phyloP scores from a whole-genome alignment of 2,329 filamentous ascomycete genomes.

The Diaporthe vexans region DNA sequence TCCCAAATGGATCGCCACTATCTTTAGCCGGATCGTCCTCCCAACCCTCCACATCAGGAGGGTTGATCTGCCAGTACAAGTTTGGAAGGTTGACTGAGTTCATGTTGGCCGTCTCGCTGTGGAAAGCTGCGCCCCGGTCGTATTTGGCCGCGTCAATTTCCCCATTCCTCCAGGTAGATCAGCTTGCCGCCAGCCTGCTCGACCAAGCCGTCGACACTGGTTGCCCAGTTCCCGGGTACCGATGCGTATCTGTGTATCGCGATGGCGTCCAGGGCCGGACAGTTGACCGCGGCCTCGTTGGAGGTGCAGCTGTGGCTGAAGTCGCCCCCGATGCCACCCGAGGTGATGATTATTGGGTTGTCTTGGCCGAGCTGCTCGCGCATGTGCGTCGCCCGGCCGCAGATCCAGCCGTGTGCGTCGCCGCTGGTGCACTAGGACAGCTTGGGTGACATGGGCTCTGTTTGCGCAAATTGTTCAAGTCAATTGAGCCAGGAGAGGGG shows the following conservation, averaged over 20 bases:
- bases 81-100: slow-evolving; percentile 49
- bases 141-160: slow-evolving; percentile 37
- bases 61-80: slow-evolving; percentile 53
- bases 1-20: not conserved
- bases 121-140: slow-evolving; percentile 44
- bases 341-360: slow-evolving; percentile 1
- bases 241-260: slow-evolving; percentile 32
- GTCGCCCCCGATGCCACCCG: slow-evolving; percentile 46
- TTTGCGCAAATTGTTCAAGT: not conserved
- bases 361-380: not conserved
- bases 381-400: slow-evolving; percentile 2
- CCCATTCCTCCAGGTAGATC: slow-evolving; percentile 51
- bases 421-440: not conserved
- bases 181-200: slow-evolving; percentile 47
- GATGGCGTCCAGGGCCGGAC: slow-evolving; percentile 58
- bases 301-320: slow-evolving; percentile 47
- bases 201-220: slow-evolving; percentile 43
- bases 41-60: slow-evolving; percentile 32
- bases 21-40: slow-evolving; percentile 9
- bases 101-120: slow-evolving; percentile 48
- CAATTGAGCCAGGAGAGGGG: too few species aligned
- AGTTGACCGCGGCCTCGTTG: slow-evolving; percentile 56
- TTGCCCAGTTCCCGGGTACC: not conserved
- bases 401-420: slow-evolving; percentile 3
- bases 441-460: not conserved